Conservation (phyloP, 352 stramenopile species). For the Phytophthora gonapodyides region DNA sequence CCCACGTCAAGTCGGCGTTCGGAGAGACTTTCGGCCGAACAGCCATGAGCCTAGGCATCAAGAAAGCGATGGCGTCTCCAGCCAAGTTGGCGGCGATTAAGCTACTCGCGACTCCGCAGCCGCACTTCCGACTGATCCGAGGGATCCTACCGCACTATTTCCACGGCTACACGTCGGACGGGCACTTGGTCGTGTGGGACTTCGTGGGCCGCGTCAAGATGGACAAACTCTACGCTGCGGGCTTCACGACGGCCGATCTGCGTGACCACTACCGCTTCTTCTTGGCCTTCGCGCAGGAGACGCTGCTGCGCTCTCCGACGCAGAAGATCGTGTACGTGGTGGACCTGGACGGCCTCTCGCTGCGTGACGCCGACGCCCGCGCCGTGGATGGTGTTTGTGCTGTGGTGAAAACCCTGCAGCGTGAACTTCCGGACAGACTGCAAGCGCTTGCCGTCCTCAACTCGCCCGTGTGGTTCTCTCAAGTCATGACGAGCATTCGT, state of each 20-base stretch:
- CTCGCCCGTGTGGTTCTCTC: constrained; percentile 79
- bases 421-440: constrained; percentile 67
- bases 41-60: constrained; percentile 51
- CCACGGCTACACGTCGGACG: constrained; percentile 72
- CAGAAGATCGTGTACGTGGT: constrained; percentile 82
- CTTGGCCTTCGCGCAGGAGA: constrained; percentile 72
- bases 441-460: constrained; percentile 69
- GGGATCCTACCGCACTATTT: constrained; percentile 77
- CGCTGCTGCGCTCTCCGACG: constrained; percentile 54
- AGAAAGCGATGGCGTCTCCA: constrained; percentile 35
- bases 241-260: constrained; percentile 76
- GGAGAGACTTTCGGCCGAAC: constrained; percentile 65
- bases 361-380: constrained; percentile 68
- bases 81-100: constrained; percentile 38
- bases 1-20: constrained; percentile 69
- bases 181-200: constrained; percentile 77
- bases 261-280: constrained; percentile 81
- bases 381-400: constrained; percentile 62
- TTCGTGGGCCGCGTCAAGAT: constrained; percentile 82
- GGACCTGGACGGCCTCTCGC: constrained; percentile 76
- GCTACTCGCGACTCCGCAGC: constrained; percentile 56
- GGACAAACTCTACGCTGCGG: constrained; percentile 63
- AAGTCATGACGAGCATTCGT: constrained; percentile 69
- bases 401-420: constrained; percentile 63
- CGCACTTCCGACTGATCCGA: constrained; percentile 76